phyloP scores from a whole-genome alignment of 805 yeast genomes.

The Ogataea pini region DNA sequence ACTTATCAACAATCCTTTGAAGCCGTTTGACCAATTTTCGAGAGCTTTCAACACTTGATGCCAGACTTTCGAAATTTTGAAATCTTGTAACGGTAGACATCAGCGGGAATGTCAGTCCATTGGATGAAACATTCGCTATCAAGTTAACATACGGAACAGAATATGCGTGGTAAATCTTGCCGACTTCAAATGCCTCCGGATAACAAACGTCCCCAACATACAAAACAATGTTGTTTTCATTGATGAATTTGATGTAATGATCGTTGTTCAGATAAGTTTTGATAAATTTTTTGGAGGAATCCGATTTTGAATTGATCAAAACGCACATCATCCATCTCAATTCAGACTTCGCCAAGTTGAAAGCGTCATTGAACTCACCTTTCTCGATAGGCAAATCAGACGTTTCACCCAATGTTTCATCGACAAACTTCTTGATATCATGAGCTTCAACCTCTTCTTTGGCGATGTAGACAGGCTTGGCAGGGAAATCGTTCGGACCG shows the following conservation, averaged over 20 bases:
- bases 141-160: slow-evolving; percentile 56
- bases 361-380: slow-evolving; percentile 45
- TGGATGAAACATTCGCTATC: slow-evolving; percentile 57
- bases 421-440: slow-evolving; percentile 21
- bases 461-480: slow-evolving; percentile 25
- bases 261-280: slow-evolving; percentile 48
- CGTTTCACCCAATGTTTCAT: slow-evolving; percentile 26
- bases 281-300: slow-evolving; percentile 43
- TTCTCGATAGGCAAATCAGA: slow-evolving; percentile 32
- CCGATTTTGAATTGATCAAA: slow-evolving; percentile 48
- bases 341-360: slow-evolving; percentile 39
- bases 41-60: slow-evolving; percentile 13
- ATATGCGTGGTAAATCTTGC: slow-evolving; percentile 52
- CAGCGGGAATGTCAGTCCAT: slow-evolving; percentile 47
- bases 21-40: slow-evolving; percentile 39
- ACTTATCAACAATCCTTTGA: slow-evolving; percentile 49
- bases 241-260: slow-evolving; percentile 40
- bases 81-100: slow-evolving; percentile 50
- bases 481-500: slow-evolving; percentile 36
- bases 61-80: slow-evolving; percentile 33
- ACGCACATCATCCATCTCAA: slow-evolving; percentile 56
- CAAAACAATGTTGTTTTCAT: slow-evolving; percentile 48
- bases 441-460: slow-evolving; percentile 21
- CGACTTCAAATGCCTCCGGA: slow-evolving; percentile 68
- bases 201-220: slow-evolving; percentile 67